Conservation (phyloP, 179 eudicot species). For the Camellia oleifera region DNA sequence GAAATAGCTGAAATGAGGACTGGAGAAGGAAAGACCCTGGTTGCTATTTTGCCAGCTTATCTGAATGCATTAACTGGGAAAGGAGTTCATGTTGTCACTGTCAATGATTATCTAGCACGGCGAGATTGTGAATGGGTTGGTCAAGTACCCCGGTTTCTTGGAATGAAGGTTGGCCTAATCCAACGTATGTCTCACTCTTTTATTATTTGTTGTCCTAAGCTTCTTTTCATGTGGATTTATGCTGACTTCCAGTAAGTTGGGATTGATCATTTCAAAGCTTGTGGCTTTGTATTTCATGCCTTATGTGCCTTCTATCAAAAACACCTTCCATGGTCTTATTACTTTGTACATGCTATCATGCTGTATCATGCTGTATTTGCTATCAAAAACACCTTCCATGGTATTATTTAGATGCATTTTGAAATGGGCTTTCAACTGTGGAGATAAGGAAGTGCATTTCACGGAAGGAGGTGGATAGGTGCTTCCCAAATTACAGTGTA, state of each 20-base stretch:
- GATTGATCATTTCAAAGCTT: neutral
- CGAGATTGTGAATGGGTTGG: constrained; percentile 99
- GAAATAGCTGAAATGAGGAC: constrained; percentile 99
- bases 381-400: neutral
- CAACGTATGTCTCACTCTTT: constrained; percentile 71
- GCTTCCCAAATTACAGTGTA: neutral
- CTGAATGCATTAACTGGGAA: constrained; percentile 80
- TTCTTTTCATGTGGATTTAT: constrained; percentile 14
- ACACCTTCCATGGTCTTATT: neutral
- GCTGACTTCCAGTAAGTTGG: constrained; percentile 1
- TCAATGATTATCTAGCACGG: constrained; percentile 94
- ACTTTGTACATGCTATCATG: neutral
- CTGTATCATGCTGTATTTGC: neutral
- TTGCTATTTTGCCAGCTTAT: constrained; percentile 92
- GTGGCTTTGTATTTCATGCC: neutral
- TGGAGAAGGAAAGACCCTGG: constrained; percentile 98
- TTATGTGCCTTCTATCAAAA: neutral
- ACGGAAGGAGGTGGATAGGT: neutral
- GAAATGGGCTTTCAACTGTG: neutral
- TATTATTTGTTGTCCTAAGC: neutral
- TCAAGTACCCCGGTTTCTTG: constrained; percentile 97
- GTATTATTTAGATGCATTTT: neutral
- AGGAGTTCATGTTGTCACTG: constrained; percentile 96
- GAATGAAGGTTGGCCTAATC: constrained; percentile 94
- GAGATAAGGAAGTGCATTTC: neutral